Evolutionary conservation across 129 eudicot species (phyloP), one percentile per base, ranked within the genome.

Genomic region (Centrapalus pauciflorus): DNA sequence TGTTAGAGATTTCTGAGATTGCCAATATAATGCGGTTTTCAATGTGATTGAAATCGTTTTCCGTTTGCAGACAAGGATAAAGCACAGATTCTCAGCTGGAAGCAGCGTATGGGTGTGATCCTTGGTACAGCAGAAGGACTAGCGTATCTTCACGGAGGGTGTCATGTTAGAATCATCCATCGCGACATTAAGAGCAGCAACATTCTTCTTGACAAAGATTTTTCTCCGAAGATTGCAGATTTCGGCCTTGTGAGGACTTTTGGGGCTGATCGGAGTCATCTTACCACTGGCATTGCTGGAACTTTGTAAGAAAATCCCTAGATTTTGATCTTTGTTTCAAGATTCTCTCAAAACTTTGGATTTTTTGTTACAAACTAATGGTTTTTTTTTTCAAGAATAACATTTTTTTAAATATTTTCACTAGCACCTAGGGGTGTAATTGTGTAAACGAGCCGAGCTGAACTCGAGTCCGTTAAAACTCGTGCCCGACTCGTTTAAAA

Each of bases 261-360:
- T 19, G 96, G 86, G 28, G 80, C 82, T 16, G 96, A 88, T 77
- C 73, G 80, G 70, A 79, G 88, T 69, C 96, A 88, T 77, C 91
- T 88, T 50, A 84, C 91, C 79, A 88, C 96, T 7, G 96, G 96
- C 40, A 88, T 88, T 58, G 96, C 96, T 38, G 96, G 96, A 64
- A 88, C 96, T 62, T 73, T 88, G 96, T 88, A 83, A 79, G 95
- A 17, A 48, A 41, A 61, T 2, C 29, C 25, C 54, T 17, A 33
- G 19, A n/a, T 28, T 71, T 43, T 5, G 20, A 14, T 30, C 45
- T 12, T 28, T 70, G 57, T 23, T 38, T 40, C 5, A 28, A 54
- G 13, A 35, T 32, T 28, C 49, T 11, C 34, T n/a, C n/a, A n/a
- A n/a, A n/a, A 8, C 21, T 61, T 54, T 25, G 61, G n/a, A 3